Evolutionary conservation across 2,329 filamentous ascomycete species (phyloP), one percentile per base, ranked within the genome.

Genomic region (Sporothrix brasiliensis): DNA sequence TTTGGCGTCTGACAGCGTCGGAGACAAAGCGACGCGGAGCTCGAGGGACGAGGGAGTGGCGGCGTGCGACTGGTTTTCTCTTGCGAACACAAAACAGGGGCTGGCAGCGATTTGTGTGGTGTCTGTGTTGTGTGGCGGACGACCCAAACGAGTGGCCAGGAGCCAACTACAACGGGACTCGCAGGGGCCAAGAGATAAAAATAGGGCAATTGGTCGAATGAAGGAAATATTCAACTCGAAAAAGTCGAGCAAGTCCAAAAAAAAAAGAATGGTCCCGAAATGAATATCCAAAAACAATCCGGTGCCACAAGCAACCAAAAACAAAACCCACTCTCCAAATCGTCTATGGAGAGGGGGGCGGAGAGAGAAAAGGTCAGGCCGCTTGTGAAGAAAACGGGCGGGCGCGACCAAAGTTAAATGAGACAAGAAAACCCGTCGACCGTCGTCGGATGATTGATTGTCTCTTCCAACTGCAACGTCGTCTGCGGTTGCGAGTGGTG

Each of bases 31-130:
- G 65, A 54, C 65, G 68, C 30, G 68, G 34, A 58, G 69, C 47
- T 47, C 30, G 60, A 67, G 24, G 16, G 73, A 72, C 30, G 60
- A 67, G 24, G 16, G 73, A 72, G 71, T 74, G 73, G 73, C 71
- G 71, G 70, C 69, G 73, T 65, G 54, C 70, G 34, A 52, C 50
- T 71, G 27, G 56, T 63, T 72, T 68, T 68, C 47, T 56, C 50
- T 56, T 67, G 63, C 34, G 47, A 63, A 60, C 50, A 70, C 53
- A 54, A 65, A 67, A 67, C 50, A 56, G 56, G 53, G 44, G 52
- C 3, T 66, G n/a, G 56, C 27, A 39, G 65, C 27, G 72, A 39
- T 16, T 44, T 34, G 41, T 52, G 47, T 14, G 24, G 60, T 9
- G 60, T 27, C 24, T 60, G 50, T 49, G 30, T n/a, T 24, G 50